phyloP scores from a whole-genome alignment of 2,329 filamentous ascomycete species.

The Colletotrichum zoysiae region DNA sequence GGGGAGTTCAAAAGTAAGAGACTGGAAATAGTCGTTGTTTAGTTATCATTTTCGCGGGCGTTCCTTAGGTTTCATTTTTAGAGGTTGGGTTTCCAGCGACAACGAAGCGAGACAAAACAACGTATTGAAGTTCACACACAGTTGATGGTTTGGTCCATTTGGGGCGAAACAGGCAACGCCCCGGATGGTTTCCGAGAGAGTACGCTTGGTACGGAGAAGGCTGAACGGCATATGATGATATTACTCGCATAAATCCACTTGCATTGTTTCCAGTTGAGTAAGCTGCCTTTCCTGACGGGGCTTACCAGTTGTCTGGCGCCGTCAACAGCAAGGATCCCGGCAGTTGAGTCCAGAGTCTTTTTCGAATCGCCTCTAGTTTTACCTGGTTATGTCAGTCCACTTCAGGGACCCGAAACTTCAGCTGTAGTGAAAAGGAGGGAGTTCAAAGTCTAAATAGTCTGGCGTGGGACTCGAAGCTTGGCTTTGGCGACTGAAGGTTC shows the following conservation, averaged over 20 bases:
- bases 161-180: background rate
- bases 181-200: background rate
- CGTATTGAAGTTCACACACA: background rate
- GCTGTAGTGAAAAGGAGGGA: background rate
- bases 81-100: conserved; percentile 3
- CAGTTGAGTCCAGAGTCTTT: background rate
- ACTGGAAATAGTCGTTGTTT: conserved; percentile 10
- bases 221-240: background rate
- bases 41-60: conserved; percentile 16
- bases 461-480: background rate
- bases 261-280: background rate
- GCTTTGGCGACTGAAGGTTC: background rate
- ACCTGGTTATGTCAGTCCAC: background rate
- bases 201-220: no score
- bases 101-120: background rate
- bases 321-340: background rate
- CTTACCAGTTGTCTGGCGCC: background rate
- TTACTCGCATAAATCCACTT: background rate
- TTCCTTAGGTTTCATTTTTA: conserved; percentile 10
- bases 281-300: no score
- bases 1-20: conserved; percentile 35
- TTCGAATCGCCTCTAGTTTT: background rate
- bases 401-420: background rate
- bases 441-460: background rate
- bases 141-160: background rate